These are phyloP conservation scores for Cordyceps fumosorosea DNA, from an alignment of 2,329 filamentous ascomycete genomes.

Conservation along the genomic window DNA sequence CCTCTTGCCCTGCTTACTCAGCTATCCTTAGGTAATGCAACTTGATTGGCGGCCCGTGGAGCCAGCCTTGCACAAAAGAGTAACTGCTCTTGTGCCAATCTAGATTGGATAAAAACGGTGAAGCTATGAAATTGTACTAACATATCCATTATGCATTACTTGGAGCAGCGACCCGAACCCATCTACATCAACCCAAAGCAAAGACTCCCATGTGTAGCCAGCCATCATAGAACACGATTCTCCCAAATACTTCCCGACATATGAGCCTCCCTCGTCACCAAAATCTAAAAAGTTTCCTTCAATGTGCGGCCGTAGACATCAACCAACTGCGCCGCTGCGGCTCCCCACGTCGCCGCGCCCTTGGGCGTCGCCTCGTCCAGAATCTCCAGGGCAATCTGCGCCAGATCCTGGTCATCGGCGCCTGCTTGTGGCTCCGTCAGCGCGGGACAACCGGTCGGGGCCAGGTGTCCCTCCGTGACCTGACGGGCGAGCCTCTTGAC, in stretches of 20 bases:
- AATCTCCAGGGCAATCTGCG: conserved; percentile 29
- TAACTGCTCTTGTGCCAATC: not conserved
- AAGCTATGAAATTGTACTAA: conserved; percentile 5
- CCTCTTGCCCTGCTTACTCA: conserved; percentile 13
- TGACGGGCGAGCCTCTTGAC: conserved; percentile 20
- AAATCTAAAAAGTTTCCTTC: conserved; percentile 17
- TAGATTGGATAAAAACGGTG: not conserved
- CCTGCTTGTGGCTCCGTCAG: not conserved
- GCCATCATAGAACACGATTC: not conserved
- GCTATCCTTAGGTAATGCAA: conserved; percentile 15
- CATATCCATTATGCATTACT: not conserved
- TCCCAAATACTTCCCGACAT: not conserved
- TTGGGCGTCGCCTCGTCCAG: conserved; percentile 21
- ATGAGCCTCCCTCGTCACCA: not conserved
- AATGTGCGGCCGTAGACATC: conserved; percentile 20
- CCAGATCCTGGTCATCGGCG: conserved; percentile 20
- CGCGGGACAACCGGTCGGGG: conserved; percentile 17
- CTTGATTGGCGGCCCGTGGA: conserved; percentile 13
- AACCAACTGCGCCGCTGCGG: conserved; percentile 22
- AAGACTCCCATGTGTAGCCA: not conserved
- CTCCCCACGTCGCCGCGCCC: conserved; percentile 27
- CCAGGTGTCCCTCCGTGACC: conserved; percentile 22
- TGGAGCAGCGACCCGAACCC: not conserved
- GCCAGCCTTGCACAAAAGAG: not conserved
- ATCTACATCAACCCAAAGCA: not conserved